A percentile compares a stretch with the other conserved stretches of the same genome.
Conservation (phyloP, 306 rosid genomes). For the Rubus parviflorus region DNA sequence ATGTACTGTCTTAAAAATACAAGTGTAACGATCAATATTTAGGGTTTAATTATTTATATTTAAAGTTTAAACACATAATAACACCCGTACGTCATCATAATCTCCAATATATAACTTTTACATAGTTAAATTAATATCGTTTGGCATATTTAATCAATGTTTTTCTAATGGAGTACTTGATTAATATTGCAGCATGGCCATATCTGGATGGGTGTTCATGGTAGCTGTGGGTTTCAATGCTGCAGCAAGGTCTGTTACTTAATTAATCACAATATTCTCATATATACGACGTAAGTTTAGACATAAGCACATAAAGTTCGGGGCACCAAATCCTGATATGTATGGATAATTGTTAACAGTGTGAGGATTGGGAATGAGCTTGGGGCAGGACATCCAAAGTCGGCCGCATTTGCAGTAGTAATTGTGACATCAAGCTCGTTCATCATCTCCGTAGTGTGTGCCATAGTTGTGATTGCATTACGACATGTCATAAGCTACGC, state of each 20-base stretch:
- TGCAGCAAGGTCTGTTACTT: conserved; percentile 45
- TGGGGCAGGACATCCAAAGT: conserved; percentile 56
- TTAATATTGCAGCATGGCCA: conserved; percentile 42
- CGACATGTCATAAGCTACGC: conserved; percentile 38
- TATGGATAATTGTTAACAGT: conserved; percentile 18
- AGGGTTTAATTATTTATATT: no score
- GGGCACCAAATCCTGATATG: no score
- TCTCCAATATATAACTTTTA: no score
- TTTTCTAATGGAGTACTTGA: background rate
- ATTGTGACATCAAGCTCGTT: conserved; percentile 36
- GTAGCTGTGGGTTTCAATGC: conserved; percentile 58
- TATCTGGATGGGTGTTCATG: conserved; percentile 46
- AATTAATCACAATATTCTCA: background rate
- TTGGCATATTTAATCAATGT: background rate
- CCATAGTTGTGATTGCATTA: conserved; percentile 32
- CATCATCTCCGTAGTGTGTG: conserved; percentile 28
- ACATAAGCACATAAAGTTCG: no score
- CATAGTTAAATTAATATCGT: background rate
- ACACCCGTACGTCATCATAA: no score
- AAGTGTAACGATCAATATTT: no score
- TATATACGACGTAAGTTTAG: no score
- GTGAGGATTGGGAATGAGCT: conserved; percentile 59
- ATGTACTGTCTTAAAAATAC: no score
- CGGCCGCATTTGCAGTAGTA: conserved; percentile 45
- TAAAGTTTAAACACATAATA: no score